Conservation (phyloP, 164 flowering plant genomes). For the Vitis amurensis region DNA sequence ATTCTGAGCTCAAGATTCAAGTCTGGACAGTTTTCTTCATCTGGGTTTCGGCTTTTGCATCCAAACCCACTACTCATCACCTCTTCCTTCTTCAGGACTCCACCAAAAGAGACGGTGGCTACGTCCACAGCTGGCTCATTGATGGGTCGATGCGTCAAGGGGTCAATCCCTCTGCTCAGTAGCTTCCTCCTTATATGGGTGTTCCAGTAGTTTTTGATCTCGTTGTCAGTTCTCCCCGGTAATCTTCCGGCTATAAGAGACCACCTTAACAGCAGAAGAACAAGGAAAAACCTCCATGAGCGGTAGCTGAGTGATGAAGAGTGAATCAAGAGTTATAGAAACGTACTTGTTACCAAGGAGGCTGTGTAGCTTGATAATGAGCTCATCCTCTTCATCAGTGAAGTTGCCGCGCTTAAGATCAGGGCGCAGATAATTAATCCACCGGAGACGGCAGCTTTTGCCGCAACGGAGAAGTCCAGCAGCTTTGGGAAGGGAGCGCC, state of each 20-base stretch:
- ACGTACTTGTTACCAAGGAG: conserved; percentile 32
- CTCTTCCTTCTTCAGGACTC: conserved; percentile 21
- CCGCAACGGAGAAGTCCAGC: conserved; percentile 37
- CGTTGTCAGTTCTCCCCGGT: conserved; percentile 58
- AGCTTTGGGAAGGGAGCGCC: conserved; percentile 12
- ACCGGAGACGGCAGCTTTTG: conserved; percentile 36
- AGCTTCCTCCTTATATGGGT: conserved; percentile 60
- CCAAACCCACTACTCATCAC: conserved; percentile 10
- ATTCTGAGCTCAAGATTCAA: conserved; percentile 62
- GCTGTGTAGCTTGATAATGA: conserved; percentile 34
- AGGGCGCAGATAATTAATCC: conserved; percentile 38
- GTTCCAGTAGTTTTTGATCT: conserved; percentile 63
- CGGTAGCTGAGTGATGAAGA: too few relatives aligned
- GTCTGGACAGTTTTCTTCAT: conserved; percentile 35
- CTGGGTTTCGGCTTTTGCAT: neutral
- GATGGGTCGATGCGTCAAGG: conserved; percentile 43
- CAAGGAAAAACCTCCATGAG: neutral
- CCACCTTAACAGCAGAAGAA: conserved; percentile 7
- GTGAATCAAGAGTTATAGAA: neutral
- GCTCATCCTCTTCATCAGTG: conserved; percentile 36
- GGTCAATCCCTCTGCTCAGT: conserved; percentile 47
- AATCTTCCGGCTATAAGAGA: conserved; percentile 43
- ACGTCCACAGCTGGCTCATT: conserved; percentile 27
- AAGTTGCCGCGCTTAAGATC: conserved; percentile 36
- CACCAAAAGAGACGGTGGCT: conserved; percentile 29